Base-by-base conservation (phyloP, 2,329 filamentous ascomycete species). In the Cordyceps farinosa region DNA sequence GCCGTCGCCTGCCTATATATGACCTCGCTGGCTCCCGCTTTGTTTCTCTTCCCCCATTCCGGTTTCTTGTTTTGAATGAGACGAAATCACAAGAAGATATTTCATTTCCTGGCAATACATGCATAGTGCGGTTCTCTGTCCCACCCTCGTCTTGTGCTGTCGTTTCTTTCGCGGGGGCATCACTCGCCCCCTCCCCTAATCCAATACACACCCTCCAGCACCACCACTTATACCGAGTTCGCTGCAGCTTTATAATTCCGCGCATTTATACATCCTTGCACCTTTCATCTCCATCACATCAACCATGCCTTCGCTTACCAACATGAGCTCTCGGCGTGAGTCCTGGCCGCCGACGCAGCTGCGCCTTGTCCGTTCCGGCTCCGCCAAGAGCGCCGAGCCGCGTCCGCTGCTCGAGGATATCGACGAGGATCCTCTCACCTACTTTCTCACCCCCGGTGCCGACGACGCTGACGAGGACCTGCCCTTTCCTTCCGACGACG, bases 341-440 rank as follows among this genome's bases (percentile, higher is more conserved):
- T 81, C 81, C 17, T 85, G 81, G 81, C 79, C 82, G 22, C 79
- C 82, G 2, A 81, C 80, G n/a, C 80, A 80, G 67, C 73, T 82
- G 65, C 78, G 76, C 51, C 75, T 84, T 32, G 76, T 76, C 52
- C 78, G 78, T 15, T 75, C 76, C 57, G 68, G 77, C 30, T 76
- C 79, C 32, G 69, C 66, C 51, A 76, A 77, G 62, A 61, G 59
- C 40, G 27, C 77, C 65, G 74, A 78, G 53, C 75, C 74, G 9
- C 73, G 74, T 29, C 78, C 78, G 29, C 76, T 79, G 27, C 76
- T 82, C 59, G 78, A 82, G 45, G 76, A 81, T 63, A 80, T 82
- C 59, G 79, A 83, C 65, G 78, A 83, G 52, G 80, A 85, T 66
- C 83, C 84, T 17, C 76, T 86, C 58, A 81, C 78, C 54, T 85